Conservation (phyloP, 768 basidiomycete species). For the Phanerochaete carnosa region DNA sequence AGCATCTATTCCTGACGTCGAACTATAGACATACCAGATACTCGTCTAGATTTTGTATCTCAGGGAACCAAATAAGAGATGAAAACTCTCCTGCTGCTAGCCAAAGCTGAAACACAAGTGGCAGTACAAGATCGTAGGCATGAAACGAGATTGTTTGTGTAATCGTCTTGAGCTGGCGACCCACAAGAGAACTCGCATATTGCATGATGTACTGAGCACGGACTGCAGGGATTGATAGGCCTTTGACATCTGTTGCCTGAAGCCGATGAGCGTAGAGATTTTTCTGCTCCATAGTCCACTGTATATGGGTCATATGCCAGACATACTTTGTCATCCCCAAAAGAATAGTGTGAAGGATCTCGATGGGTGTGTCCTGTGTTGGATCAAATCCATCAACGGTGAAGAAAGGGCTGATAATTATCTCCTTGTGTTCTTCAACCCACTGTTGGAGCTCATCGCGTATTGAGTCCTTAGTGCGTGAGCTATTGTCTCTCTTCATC, state of each 20-base stretch:
- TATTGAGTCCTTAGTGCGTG: neutral
- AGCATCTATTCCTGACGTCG: neutral
- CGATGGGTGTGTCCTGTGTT: no score
- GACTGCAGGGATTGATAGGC: no score
- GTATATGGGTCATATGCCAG: constrained; percentile 33
- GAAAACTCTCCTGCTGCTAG: constrained; percentile 14
- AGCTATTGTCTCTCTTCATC: neutral
- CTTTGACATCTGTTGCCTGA: constrained; percentile 31
- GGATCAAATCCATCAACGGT: constrained; percentile 15
- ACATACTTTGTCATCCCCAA: no score
- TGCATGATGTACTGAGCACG: no score
- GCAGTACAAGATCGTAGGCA: constrained; percentile 17
- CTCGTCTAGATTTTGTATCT: no score
- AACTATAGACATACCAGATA: no score
- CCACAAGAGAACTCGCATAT: constrained; percentile 40
- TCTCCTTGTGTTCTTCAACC: neutral
- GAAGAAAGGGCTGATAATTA: neutral
- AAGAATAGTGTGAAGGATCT: no score
- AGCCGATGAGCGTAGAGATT: constrained; percentile 27
- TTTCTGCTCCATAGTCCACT: constrained; percentile 27
- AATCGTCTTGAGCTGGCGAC: constrained; percentile 40
- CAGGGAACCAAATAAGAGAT: constrained; percentile 20
- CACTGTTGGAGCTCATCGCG: neutral
- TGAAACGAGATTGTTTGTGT: no score
- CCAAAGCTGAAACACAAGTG: constrained; percentile 16